Conservation (phyloP, 768 basidiomycete species). For the Suillus cothurnatus region DNA sequence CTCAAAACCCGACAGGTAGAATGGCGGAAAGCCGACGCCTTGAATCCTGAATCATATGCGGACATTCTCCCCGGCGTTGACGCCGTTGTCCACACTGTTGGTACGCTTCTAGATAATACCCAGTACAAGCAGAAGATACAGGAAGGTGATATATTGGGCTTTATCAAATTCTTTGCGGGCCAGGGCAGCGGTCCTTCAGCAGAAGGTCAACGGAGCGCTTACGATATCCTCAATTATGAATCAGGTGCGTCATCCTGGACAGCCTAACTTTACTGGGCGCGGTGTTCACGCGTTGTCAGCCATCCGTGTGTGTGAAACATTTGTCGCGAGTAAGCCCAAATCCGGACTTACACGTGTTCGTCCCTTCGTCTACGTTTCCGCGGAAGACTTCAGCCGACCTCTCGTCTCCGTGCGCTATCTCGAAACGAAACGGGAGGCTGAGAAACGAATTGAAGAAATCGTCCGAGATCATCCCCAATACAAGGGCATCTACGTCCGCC, state of each 20-base stretch:
- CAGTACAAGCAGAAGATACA: slow-evolving; percentile 78
- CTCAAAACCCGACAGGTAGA: slow-evolving; percentile 57
- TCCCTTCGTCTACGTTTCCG: slow-evolving; percentile 94
- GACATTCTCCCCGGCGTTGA: slow-evolving; percentile 64
- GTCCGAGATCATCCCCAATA: slow-evolving; percentile 46
- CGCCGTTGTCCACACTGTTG: slow-evolving; percentile 92
- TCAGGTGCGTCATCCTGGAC: slow-evolving; percentile 62
- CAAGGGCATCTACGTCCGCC: slow-evolving; percentile 82
- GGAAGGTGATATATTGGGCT: slow-evolving; percentile 54
- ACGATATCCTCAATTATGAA: slow-evolving; percentile 87
- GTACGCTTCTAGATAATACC: slow-evolving; percentile 81
- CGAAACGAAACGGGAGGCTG: slow-evolving; percentile 92
- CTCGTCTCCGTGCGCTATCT: slow-evolving; percentile 87
- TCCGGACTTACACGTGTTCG: slow-evolving; percentile 37
- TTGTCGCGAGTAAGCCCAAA: slow-evolving; percentile 49
- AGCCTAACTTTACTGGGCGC: slow-evolving; percentile 12
- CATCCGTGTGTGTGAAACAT: slow-evolving; percentile 76
- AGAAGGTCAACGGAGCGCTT: slow-evolving; percentile 47
- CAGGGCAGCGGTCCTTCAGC: slow-evolving; percentile 62
- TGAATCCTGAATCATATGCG: slow-evolving; percentile 72
- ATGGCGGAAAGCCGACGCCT: slow-evolving; percentile 86
- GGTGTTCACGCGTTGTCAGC: slow-evolving; percentile 42
- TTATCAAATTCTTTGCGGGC: slow-evolving; percentile 50
- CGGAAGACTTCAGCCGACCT: slow-evolving; percentile 84
- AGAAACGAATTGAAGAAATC: slow-evolving; percentile 62